Conservation (phyloP, 768 basidiomycete species). For the Auricularia heimuer region DNA sequence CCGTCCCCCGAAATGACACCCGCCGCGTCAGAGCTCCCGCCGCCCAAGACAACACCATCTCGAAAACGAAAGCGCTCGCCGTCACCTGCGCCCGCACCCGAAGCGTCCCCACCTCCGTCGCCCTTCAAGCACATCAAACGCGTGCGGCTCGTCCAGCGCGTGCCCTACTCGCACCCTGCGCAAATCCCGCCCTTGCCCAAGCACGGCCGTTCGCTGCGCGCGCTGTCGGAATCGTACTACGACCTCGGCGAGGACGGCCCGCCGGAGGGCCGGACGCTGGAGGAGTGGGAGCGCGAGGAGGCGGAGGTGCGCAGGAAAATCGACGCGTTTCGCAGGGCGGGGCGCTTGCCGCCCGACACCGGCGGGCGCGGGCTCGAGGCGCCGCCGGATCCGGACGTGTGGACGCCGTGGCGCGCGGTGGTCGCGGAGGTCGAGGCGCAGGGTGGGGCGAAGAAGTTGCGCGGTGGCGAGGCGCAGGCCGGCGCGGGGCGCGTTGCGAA, state of each 20-base stretch:
- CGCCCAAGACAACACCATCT: not conserved
- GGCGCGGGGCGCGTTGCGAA: conserved; percentile 48
- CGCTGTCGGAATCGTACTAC: conserved; percentile 55
- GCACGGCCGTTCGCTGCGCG: conserved; percentile 43
- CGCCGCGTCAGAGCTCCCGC: not conserved
- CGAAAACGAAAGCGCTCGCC: not conserved
- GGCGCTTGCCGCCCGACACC: conserved; percentile 7
- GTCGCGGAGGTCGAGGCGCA: conserved; percentile 22
- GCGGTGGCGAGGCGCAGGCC: conserved; percentile 23
- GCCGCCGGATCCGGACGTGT: not conserved
- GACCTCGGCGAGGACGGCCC: conserved; percentile 31
- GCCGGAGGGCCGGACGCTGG: conserved; percentile 10
- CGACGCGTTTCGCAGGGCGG: not conserved
- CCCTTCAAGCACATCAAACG: conserved; percentile 31
- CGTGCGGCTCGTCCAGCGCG: conserved; percentile 56
- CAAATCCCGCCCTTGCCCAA: conserved; percentile 51
- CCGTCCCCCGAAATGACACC: not conserved
- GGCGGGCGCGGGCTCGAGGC: not conserved
- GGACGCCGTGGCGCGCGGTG: conserved; percentile 9
- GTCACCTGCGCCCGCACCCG: not conserved
- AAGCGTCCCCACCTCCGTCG: not conserved
- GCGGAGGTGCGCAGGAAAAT: conserved; percentile 15
- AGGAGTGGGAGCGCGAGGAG: conserved; percentile 16
- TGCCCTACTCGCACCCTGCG: conserved; percentile 48
- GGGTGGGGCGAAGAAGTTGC: conserved; percentile 19